These are phyloP conservation scores for Phytophthora pinifolia DNA, from an alignment of 352 stramenopile genomes.

Conservation along the genomic window DNA sequence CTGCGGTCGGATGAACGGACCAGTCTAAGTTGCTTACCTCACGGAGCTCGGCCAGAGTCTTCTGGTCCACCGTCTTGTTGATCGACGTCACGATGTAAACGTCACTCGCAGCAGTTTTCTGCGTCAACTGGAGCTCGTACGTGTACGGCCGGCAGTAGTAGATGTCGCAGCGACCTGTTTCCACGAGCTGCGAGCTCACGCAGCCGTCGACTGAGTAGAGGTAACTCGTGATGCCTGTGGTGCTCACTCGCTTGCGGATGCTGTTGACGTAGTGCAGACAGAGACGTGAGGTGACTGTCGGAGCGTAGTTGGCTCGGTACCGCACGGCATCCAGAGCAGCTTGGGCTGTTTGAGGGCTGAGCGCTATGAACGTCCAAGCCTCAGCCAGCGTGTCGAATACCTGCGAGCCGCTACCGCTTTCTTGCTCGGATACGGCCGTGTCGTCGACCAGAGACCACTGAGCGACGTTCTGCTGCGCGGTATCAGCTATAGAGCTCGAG, in stretches of 20 bases:
- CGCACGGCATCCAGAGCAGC: constrained; percentile 40
- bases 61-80: constrained; percentile 40
- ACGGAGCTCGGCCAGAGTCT: constrained; percentile 31
- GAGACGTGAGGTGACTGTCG: constrained; percentile 29
- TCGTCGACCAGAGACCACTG: constrained; percentile 7
- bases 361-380: constrained; percentile 22
- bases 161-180: constrained; percentile 43
- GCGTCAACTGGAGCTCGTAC: constrained; percentile 43
- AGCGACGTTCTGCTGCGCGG: neutral
- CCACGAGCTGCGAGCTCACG: constrained; percentile 20
- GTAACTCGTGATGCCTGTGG: constrained; percentile 26
- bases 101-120: constrained; percentile 29
- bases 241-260: constrained; percentile 23
- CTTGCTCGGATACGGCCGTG: neutral
- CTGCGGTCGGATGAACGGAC: neutral
- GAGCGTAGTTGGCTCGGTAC: constrained; percentile 43
- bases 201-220: constrained; percentile 46
- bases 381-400: constrained; percentile 16
- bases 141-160: constrained; percentile 45
- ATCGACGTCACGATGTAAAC: constrained; percentile 44
- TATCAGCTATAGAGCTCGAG: constrained; percentile 2
- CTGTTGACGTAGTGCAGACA: constrained; percentile 47
- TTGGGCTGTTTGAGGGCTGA: constrained; percentile 25
- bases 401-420: constrained; percentile 5
- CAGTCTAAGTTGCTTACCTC: constrained; percentile 41